Base-by-base conservation (phyloP, 768 basidiomycete species). In the Chalciporus pseudorubinellus region DNA sequence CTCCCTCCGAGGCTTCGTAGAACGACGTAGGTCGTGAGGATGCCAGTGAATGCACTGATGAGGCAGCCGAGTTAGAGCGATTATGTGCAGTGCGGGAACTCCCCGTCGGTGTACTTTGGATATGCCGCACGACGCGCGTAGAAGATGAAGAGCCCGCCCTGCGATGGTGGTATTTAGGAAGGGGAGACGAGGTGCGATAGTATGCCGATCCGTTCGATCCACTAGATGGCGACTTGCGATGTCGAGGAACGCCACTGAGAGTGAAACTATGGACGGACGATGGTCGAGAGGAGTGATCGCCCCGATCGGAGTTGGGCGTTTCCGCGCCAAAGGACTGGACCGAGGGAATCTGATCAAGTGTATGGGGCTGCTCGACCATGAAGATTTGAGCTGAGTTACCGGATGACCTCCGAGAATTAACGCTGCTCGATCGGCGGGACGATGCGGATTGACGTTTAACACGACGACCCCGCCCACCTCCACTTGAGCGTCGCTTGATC, bases 351-450 rank as follows among this genome's bases (percentile, higher is more conserved):
- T n/a, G n/a, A n/a, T n/a, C n/a, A n/a, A n/a, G n/a, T n/a, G n/a
- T n/a, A n/a, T n/a, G n/a, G n/a, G 82, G 79, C 9, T 82, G 83
- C 50, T 85, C 87, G 33, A 88, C 61, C n/a, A 78, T 57, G 9
- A 70, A 64, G 22, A 72, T 52, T 41, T 77, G 76, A 46, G 72
- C 66, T 1, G 82, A 83, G 19, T 77, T 74, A 11, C 76, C 68
- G 9, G 83, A 84, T 1, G 83, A 85, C 36, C 92, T 75, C 31
- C 87, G 76, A 6, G 94, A 97, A 63, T 93, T 94, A 56, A 94
- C 88, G 51, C 91, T 93, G 65, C 91, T 94, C 13, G 92, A 95
- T 22, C 94, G 83, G 42, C 89, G 81, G 20, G 93, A 95, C 0
- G 89, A 89, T 39, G 84, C 71, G 0, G 88, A 87, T 0, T 83